These are phyloP conservation scores for Colletotrichum tropicale DNA, from an alignment of 2,329 filamentous ascomycete species.

Conservation along the genomic window DNA sequence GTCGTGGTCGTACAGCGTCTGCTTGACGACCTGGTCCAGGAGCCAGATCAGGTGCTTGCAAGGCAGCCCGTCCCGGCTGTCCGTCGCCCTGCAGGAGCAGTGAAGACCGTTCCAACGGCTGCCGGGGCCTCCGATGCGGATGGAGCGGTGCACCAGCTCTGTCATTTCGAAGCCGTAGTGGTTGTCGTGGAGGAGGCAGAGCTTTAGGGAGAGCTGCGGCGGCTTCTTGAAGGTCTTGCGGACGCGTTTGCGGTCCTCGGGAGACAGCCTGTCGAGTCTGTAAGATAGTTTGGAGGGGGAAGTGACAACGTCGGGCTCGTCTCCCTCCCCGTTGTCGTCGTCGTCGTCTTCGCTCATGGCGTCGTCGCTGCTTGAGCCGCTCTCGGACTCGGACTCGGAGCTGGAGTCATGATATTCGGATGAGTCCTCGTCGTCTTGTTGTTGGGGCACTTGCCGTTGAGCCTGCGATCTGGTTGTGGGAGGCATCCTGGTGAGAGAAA, in stretches of 20 bases:
- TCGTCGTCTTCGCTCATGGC: constrained; percentile 26
- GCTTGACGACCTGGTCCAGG: constrained; percentile 55
- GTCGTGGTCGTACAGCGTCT: constrained; percentile 47
- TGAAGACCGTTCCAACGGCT: constrained; percentile 44
- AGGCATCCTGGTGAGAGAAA: constrained; percentile 45
- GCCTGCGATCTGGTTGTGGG: constrained; percentile 34
- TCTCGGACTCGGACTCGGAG: constrained; percentile 27
- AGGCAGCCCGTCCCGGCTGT: constrained; percentile 30
- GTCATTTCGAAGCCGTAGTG: constrained; percentile 62
- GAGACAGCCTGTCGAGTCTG: constrained; percentile 41
- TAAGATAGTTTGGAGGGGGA: constrained; percentile 47
- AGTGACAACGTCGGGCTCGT: constrained; percentile 29
- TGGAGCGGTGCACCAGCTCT: constrained; percentile 55
- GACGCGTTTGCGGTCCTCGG: constrained; percentile 40
- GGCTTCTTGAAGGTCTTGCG: constrained; percentile 52
- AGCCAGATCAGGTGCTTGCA: constrained; percentile 61
- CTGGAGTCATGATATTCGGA: constrained; percentile 26
- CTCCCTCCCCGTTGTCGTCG: constrained; percentile 30
- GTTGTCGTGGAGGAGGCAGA: constrained; percentile 50
- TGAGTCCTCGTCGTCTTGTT: background rate
- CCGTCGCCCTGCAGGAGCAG: constrained; percentile 48
- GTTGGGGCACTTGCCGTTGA: constrained; percentile 28
- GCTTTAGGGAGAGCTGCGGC: constrained; percentile 53
- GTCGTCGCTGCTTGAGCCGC: constrained; percentile 23
- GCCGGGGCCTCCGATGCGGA: constrained; percentile 49